Evolutionary conservation across 2,329 filamentous ascomycete species (phyloP).

Genomic region (Thelonectria blattea): DNA sequence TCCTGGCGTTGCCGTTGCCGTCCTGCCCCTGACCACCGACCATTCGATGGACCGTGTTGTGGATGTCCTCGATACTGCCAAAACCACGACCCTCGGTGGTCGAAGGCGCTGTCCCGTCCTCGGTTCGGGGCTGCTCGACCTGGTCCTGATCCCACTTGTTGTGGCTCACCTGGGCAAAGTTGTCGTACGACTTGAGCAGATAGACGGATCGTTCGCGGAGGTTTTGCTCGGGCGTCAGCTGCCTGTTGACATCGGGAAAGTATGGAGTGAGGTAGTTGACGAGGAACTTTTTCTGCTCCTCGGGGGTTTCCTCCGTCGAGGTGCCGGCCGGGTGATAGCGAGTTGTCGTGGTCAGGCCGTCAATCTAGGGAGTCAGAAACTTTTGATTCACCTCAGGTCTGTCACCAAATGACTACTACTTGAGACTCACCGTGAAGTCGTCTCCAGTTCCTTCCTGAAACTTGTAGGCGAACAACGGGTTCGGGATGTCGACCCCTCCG

Average conservation of each 20-base stretch:
- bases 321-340: constrained; percentile 1
- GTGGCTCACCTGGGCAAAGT: constrained; percentile 6
- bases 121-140: background rate
- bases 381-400: background rate
- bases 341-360: background rate
- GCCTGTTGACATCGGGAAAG: background rate
- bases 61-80: constrained; percentile 22
- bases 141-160: background rate
- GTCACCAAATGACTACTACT: background rate
- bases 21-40: background rate
- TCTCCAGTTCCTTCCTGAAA: background rate
- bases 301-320: too few species aligned
- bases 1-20: background rate
- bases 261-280: background rate
- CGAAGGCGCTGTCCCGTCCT: too few species aligned
- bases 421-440: constrained; percentile 2
- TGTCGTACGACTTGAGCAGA: constrained; percentile 11
- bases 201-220: constrained; percentile 13
- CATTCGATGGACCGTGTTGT: constrained; percentile 13
- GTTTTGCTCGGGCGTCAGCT: background rate
- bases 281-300: background rate
- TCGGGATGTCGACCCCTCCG: background rate
- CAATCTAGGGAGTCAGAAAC: constrained; percentile 1
- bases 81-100: background rate
- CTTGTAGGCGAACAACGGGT: constrained; percentile 13